These are phyloP conservation scores for Tylopilus sp. DNA, from an alignment of 768 basidiomycete species.

Conservation along the genomic window DNA sequence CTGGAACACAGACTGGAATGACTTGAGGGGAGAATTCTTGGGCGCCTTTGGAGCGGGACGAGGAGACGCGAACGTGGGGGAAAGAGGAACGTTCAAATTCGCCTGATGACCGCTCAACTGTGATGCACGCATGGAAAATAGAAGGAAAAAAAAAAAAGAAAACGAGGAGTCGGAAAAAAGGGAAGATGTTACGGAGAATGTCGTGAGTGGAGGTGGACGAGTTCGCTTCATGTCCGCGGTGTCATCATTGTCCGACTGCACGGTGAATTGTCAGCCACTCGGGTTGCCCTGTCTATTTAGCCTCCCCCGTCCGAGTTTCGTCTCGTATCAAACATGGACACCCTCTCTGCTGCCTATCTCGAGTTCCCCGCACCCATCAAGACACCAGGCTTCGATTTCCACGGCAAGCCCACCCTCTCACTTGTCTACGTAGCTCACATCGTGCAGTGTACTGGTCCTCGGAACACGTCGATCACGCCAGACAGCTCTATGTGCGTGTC, in stretches of 20 bases:
- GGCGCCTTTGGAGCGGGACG: conserved; percentile 27
- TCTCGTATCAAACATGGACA: too few species aligned
- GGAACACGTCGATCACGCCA: conserved; percentile 45
- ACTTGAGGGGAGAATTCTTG: conserved; percentile 34
- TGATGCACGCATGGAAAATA: conserved; percentile 32
- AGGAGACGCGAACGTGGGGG: conserved; percentile 43
- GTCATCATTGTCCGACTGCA: neutral
- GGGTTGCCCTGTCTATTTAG: too few species aligned
- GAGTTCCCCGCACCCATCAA: conserved; percentile 54
- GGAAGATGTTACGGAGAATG: neutral
- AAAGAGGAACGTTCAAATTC: conserved; percentile 37
- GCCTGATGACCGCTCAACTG: conserved; percentile 7
- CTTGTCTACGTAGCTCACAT: neutral
- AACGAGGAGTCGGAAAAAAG: neutral
- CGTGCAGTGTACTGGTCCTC: conserved; percentile 56
- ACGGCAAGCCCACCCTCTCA: conserved; percentile 42
- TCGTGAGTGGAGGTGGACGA: neutral
- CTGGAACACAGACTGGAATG: conserved; percentile 52
- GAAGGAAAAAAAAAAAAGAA: neutral
- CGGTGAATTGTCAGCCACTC: neutral
- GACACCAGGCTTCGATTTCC: conserved; percentile 68
- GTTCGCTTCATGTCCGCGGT: neutral
- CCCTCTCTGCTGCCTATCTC: conserved; percentile 49
- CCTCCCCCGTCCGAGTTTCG: too few species aligned
- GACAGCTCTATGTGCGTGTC: conserved; percentile 55